These are phyloP conservation scores for Scheffersomyces quercinus DNA, from an alignment of 1,139 yeast genomes.

Conservation along the genomic window DNA sequence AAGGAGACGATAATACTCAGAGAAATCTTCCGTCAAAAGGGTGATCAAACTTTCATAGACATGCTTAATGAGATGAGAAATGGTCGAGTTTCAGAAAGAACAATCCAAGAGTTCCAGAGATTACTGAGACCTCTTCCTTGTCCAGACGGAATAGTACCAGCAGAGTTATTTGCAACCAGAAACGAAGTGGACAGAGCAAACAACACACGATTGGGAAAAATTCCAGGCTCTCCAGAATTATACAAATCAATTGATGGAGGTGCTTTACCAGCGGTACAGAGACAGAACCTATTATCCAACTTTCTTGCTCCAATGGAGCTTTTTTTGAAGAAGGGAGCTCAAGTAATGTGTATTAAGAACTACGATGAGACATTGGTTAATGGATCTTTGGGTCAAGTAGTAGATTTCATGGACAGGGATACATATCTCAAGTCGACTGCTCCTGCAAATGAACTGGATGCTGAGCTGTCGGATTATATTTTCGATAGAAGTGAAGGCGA, in stretches of 20 bases:
- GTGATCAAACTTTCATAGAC: conserved; percentile 71
- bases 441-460: conserved; percentile 11
- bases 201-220: conserved; percentile 45
- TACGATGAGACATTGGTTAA: conserved; percentile 85
- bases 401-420: conserved; percentile 41
- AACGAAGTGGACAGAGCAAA: conserved; percentile 84
- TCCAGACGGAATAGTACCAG: conserved; percentile 77
- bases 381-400: conserved; percentile 86
- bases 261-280: conserved; percentile 41
- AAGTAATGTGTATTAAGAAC: conserved; percentile 95
- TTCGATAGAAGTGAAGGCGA: conserved; percentile 14
- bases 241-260: conserved; percentile 71
- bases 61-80: conserved; percentile 88
- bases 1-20: conserved; percentile 65
- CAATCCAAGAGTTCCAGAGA: conserved; percentile 54
- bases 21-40: conserved; percentile 90
- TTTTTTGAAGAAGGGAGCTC: conserved; percentile 76
- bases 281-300: conserved; percentile 52
- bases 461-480: conserved; percentile 1
- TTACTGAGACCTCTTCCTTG: conserved; percentile 57
- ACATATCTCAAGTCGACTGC: conserved; percentile 32
- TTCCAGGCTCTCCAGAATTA: conserved; percentile 49
- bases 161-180: conserved; percentile 84
- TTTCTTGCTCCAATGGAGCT: conserved; percentile 71
- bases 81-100: conserved; percentile 61